Evolutionary conservation across 176 grass and related monocot genomes (phyloP).

Genomic region (Aegilops tauschii): DNA sequence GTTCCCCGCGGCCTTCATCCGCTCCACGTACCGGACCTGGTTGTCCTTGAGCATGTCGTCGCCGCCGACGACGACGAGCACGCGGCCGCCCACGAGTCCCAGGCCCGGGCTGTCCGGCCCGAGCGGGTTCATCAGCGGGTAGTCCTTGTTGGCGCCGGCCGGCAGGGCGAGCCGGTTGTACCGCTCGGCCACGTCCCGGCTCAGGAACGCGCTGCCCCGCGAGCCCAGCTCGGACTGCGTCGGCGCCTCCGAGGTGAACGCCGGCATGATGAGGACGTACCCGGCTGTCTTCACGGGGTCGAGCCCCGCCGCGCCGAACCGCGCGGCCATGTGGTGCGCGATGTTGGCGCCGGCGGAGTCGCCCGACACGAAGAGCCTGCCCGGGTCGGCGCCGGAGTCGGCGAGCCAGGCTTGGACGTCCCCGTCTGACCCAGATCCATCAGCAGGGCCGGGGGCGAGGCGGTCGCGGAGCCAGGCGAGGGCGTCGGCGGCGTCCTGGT

Average conservation of each 20-base stretch:
- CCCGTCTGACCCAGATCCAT: not conserved
- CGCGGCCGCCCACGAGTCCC: not conserved
- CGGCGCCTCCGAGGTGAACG: constrained; percentile 16
- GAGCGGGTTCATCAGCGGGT: constrained; percentile 39
- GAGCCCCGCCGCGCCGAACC: constrained; percentile 25
- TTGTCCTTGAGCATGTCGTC: constrained; percentile 38
- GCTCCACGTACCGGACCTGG: constrained; percentile 30
- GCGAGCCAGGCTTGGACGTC: not conserved
- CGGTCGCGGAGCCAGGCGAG: constrained; percentile 48
- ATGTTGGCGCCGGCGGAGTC: constrained; percentile 46
- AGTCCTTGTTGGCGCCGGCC: constrained; percentile 17
- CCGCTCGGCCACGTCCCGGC: constrained; percentile 1
- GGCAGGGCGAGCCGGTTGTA: constrained; percentile 35
- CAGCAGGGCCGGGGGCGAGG: not conserved
- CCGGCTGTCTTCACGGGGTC: constrained; percentile 16
- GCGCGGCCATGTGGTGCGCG: constrained; percentile 45
- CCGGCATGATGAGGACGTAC: constrained; percentile 38
- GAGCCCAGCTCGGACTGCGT: constrained; percentile 35
- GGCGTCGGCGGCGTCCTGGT: constrained; percentile 38
- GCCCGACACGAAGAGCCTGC: constrained; percentile 21
- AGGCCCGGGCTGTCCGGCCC: constrained; percentile 22
- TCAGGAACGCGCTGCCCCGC: constrained; percentile 17
- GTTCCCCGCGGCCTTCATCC: constrained; percentile 41
- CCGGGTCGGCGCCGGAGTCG: constrained; percentile 19
- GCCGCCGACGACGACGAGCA: constrained; percentile 39